phyloP scores from a whole-genome alignment of 2,329 filamentous ascomycete species.

The Ceratocystis diversiconidia region DNA sequence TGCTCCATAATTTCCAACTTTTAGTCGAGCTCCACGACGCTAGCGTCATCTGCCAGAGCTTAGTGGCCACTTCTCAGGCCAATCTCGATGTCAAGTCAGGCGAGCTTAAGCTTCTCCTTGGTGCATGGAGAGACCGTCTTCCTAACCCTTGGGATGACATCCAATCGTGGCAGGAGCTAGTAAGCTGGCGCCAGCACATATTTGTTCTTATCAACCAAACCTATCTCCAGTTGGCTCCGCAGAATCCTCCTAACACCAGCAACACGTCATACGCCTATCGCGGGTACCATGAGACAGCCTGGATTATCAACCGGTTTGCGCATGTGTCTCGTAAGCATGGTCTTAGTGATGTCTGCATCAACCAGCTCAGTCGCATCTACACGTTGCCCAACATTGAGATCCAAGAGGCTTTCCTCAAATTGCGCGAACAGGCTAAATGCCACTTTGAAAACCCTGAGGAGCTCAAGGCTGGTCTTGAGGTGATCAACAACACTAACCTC shows the following conservation, averaged over 20 bases:
- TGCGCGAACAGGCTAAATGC: conserved; percentile 96
- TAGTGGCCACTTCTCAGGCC: conserved; percentile 65
- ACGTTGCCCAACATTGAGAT: conserved; percentile 99
- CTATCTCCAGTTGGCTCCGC: conserved; percentile 73
- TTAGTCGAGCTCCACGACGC: conserved; percentile 95
- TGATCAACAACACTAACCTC: conserved; percentile 98
- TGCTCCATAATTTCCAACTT: conserved; percentile 96
- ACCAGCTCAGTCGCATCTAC: conserved; percentile 92
- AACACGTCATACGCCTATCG: conserved; percentile 92
- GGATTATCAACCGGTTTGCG: conserved; percentile 98
- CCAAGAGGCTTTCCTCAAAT: conserved; percentile 93
- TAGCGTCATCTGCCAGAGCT: conserved; percentile 85
- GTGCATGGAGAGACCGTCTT: conserved; percentile 86
- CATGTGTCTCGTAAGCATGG: conserved; percentile 96
- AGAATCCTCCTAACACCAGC: conserved; percentile 58
- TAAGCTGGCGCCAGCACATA: conserved; percentile 99
- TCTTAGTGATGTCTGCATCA: conserved; percentile 93
- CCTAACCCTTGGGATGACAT: conserved; percentile 99
- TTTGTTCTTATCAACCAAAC: conserved; percentile 94
- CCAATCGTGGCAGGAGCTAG: conserved; percentile 95
- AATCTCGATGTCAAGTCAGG: conserved; percentile 92
- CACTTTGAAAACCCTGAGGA: conserved; percentile 95
- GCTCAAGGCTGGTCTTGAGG: conserved; percentile 81
- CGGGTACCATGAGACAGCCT: conserved; percentile 95
- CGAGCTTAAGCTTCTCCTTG: conserved; percentile 84